Evolutionary conservation across 108 stramenopile species (phyloP), one percentile per base, ranked within the genome.

Genomic region (Skeletonema menzelii): DNA sequence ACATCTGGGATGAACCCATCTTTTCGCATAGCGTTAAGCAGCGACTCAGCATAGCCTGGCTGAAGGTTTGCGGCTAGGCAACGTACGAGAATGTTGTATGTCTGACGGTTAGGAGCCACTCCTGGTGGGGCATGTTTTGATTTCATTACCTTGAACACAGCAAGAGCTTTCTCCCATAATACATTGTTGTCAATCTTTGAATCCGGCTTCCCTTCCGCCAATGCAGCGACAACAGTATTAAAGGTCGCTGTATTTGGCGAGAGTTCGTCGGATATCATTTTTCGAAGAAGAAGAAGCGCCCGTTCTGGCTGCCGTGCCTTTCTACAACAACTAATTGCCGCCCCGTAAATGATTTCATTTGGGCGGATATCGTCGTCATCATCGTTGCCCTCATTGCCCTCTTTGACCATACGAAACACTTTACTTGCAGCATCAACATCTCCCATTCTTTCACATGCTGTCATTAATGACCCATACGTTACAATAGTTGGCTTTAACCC

Each of bases 331-430:
- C 86, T 87, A 40, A 93, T 91, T 53, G 89, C 92, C 14, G 92
- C 92, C 30, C 92, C 92, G 65, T 88, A 93, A 38, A 93, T 85
- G 24, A 93, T 88, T 78, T 93, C 89, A 56, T 93, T 91, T 44
- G 84, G 76, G 14, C 53, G 56, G 20, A 90, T 70, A 11, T 28
- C 72, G 20, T 47, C 15, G 27, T 49, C 57, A 44, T 65, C 53
- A 30, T n/a, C n/a, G n/a, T n/a, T n/a, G n/a, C 44, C 59, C 32
- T 15, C 35, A 15, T 17, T 30, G 22, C 67, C 66, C 14, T 67
- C 72, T 28, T 83, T 87, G 62, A 92, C 73, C 77, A 82, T 71
- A 12, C 83, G 78, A 59, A 92, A 89, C 3, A 88, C 91, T 56
- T 68, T 84, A 57, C 82, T 86, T 12, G 82, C 87, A 32, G 79